Percentiles rank a stretch among this genome's conserved stretches.
Conservation (phyloP, 768 basidiomycete genomes). For the Nevesoporus exiguus region DNA sequence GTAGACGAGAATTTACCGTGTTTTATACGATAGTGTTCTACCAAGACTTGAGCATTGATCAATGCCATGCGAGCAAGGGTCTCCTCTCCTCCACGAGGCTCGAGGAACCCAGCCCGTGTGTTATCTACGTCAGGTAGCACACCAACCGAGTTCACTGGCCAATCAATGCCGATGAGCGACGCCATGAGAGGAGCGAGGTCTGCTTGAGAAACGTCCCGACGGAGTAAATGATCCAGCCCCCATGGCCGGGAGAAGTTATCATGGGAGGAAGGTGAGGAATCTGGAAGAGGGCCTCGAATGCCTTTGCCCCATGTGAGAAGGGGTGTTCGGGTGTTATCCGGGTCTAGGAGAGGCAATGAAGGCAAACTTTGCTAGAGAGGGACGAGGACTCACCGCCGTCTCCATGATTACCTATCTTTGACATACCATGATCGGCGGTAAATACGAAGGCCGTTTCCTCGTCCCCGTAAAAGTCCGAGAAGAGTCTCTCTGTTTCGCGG, state of each 20-base stretch:
- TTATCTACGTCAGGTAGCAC: slow-evolving; percentile 75
- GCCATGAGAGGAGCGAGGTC: slow-evolving; percentile 81
- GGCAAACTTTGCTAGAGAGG: background rate
- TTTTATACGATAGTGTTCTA: slow-evolving; percentile 77
- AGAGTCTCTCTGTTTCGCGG: slow-evolving; percentile 55
- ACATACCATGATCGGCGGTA: slow-evolving; percentile 92
- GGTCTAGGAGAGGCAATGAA: slow-evolving; percentile 48
- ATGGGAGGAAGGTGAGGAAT: slow-evolving; percentile 54
- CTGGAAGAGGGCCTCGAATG: slow-evolving; percentile 63
- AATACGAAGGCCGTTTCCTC: slow-evolving; percentile 73
- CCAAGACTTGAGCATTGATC: slow-evolving; percentile 64
- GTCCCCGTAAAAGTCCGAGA: slow-evolving; percentile 63
- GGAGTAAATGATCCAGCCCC: slow-evolving; percentile 52
- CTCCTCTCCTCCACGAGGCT: slow-evolving; percentile 43
- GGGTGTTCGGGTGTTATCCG: slow-evolving; percentile 85
- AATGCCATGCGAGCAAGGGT: slow-evolving; percentile 52
- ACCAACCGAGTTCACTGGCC: slow-evolving; percentile 83
- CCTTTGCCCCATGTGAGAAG: slow-evolving; percentile 81
- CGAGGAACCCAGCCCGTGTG: slow-evolving; percentile 55
- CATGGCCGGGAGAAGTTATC: slow-evolving; percentile 68
- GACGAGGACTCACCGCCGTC: slow-evolving; percentile 61
- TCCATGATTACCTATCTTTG: slow-evolving; percentile 82
- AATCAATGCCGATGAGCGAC: slow-evolving; percentile 62
- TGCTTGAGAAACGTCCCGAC: slow-evolving; percentile 80
- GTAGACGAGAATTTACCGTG: slow-evolving; percentile 47